A percentile compares a stretch with the other conserved stretches of the same genome.
Evolutionary conservation across 371 early-diverging fungal species (phyloP).

Genomic region (Basidiobolus meristosporus): DNA sequence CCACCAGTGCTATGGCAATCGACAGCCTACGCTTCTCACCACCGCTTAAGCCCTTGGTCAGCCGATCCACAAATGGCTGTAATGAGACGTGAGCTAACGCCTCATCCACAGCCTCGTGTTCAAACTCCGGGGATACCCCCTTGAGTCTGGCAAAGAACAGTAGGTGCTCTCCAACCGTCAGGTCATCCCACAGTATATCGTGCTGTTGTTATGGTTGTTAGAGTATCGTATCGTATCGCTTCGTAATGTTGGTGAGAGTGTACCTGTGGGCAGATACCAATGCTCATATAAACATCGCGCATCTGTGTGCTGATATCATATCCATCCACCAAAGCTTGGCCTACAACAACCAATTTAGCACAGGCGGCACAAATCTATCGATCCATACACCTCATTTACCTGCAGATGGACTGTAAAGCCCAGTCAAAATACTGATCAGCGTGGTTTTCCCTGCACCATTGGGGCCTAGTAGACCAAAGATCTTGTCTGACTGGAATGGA

Average conservation of each 20-base stretch:
- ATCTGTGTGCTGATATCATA: constrained; percentile 4
- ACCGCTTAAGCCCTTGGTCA: constrained; percentile 22
- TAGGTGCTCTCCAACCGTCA: not conserved
- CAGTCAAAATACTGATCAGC: constrained; percentile 41
- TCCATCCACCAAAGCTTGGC: not conserved
- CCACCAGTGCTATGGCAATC: constrained; percentile 23
- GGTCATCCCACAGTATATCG: constrained; percentile 23
- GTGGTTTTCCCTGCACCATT: constrained; percentile 44
- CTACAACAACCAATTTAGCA: not conserved
- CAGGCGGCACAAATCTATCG: not conserved
- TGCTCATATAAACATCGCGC: constrained; percentile 29
- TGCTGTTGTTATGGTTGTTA: not conserved
- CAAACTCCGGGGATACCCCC: constrained; percentile 16
- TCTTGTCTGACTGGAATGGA: constrained; percentile 4
- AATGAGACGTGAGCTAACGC: constrained; percentile 28
- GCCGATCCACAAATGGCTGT: constrained; percentile 16
- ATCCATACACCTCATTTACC: constrained; percentile 9
- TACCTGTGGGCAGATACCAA: constrained; percentile 14
- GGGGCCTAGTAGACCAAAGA: constrained; percentile 44
- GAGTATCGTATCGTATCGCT: not conserved
- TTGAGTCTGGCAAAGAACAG: constrained; percentile 40
- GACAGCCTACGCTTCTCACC: constrained; percentile 30
- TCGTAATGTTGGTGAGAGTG: not conserved
- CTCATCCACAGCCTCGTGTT: constrained; percentile 13
- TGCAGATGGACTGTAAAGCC: constrained; percentile 30